Conservation (phyloP, 208 protist genomes). For the Trypanosoma lewisi region DNA sequence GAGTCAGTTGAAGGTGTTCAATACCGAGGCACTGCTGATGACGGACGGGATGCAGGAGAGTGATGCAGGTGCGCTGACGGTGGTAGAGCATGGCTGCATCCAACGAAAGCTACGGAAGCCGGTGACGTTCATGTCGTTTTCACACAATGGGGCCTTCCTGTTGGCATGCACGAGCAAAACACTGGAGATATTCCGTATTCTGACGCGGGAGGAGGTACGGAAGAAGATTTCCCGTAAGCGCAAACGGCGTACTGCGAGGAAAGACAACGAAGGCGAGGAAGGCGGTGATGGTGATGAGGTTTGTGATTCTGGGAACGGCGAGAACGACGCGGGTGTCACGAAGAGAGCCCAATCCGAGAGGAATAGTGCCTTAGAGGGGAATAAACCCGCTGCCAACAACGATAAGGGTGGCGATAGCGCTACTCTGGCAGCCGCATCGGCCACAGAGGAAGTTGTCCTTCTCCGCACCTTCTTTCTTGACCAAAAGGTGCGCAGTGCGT, state of each 20-base stretch:
- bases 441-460: conserved; percentile 62
- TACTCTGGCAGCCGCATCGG: conserved; percentile 29
- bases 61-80: conserved; percentile 6
- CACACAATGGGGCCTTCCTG: conserved; percentile 64
- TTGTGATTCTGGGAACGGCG: background rate
- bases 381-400: conserved; percentile 5
- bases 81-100: conserved; percentile 70
- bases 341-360: no score
- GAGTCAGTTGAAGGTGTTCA: conserved; percentile 86
- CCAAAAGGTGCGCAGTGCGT: conserved; percentile 76
- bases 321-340: conserved; percentile 16
- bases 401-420: background rate
- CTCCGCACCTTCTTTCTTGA: conserved; percentile 84
- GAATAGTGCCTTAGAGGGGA: conserved; percentile 21
- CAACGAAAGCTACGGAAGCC: conserved; percentile 82
- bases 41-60: background rate
- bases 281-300: conserved; percentile 26
- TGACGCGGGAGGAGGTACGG: conserved; percentile 64
- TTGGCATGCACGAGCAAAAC: conserved; percentile 82
- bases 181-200: conserved; percentile 79
- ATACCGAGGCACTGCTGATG: conserved; percentile 44
- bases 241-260: conserved; percentile 48
- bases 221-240: conserved; percentile 72
- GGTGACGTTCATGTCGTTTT: conserved; percentile 67
- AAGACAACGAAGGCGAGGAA: conserved; percentile 13